Evolutionary conservation across 2,329 filamentous ascomycete species (phyloP), one percentile per base, ranked within the genome.

Genomic region (Fusarium sublunatum): DNA sequence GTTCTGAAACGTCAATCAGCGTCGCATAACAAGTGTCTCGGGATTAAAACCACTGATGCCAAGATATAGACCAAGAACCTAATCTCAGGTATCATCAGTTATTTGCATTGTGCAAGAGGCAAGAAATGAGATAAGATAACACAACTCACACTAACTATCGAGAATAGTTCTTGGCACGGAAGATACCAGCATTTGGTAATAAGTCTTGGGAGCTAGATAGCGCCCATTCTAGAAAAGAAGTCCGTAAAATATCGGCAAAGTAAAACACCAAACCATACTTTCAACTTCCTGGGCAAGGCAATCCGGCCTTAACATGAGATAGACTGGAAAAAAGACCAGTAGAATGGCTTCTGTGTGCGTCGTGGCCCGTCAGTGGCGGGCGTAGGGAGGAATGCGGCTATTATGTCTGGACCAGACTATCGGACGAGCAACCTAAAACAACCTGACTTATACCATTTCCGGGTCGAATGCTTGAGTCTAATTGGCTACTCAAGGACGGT

Each of bases 341-440:
- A 29, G 19, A 7, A 38, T n/a, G 29, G 32, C 24, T 22, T 7
- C 15, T 35, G 34, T 31, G 26, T 47, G 13, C 19, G 44, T 28
- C 34, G 13, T 25, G n/a, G 32, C 22, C 28, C 8, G 26, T 35
- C 13, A 9, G 32, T 48, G 10, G 35, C 44, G 36, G 26, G 19
- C 34, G 11, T 9, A 15, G 24, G 6, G 13, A 59, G 59, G 60
- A 63, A 63, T 63, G 60, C 40, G 47, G 58, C 43, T 63, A 26
- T 29, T 26, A 39, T 31, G 35, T 28, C 44, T 50, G 40, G 44
- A 46, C 43, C 58, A 45, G 19, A 43, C 45, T 36, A 31, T 29
- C 26, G 36, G 34, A 28, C 28, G 11, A 10, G 28, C 34, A 49
- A 49, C 50, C 39, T 35, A 49, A 44, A 46, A 22, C 5, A 28